These are phyloP conservation scores for Rubia balearica DNA, from an alignment of 305 asterid species.

Conservation along the genomic window DNA sequence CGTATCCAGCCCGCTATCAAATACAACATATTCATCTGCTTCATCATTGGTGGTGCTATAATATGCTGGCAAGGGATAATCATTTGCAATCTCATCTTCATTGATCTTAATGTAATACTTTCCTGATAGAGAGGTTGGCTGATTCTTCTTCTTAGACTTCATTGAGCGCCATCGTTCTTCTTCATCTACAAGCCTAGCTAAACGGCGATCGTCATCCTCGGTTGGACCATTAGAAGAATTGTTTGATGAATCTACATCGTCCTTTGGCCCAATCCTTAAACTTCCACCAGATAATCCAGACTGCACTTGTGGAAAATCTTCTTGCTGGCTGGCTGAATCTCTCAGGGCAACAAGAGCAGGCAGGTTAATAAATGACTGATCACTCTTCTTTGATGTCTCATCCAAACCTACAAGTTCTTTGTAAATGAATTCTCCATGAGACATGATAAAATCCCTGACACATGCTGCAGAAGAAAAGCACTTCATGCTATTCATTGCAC, in stretches of 20 bases:
- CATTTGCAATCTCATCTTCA: slow-evolving; percentile 96
- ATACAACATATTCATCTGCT: slow-evolving; percentile 80
- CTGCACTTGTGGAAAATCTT: slow-evolving; percentile 30
- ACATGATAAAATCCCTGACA: slow-evolving; percentile 67
- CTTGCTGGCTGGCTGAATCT: slow-evolving; percentile 47
- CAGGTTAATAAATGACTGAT: slow-evolving; percentile 47
- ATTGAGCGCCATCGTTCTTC: slow-evolving; percentile 73
- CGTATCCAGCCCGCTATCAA: slow-evolving; percentile 55
- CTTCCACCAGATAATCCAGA: slow-evolving; percentile 35
- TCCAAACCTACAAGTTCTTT: slow-evolving; percentile 83
- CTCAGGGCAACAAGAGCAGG: slow-evolving; percentile 59
- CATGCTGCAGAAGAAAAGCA: slow-evolving; percentile 64
- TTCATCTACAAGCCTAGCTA: slow-evolving; percentile 82
- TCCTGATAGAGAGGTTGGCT: slow-evolving; percentile 44
- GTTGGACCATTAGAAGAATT: slow-evolving; percentile 24
- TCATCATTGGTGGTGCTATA: slow-evolving; percentile 66
- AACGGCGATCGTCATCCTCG: slow-evolving; percentile 60
- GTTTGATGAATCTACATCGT: slow-evolving; percentile 26
- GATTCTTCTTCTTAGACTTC: slow-evolving; percentile 59
- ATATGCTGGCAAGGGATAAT: slow-evolving; percentile 92
- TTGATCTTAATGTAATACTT: slow-evolving; percentile 83
- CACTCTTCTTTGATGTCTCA: slow-evolving; percentile 61
- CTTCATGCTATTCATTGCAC: slow-evolving; percentile 69
- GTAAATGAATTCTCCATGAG: slow-evolving; percentile 83
- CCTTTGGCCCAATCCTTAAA: slow-evolving; percentile 48